A percentile compares a stretch with the other conserved stretches of the same genome.
These are phyloP conservation scores for Metarhizium sp. DNA, from an alignment of 2,329 filamentous ascomycete species.

Conservation along the genomic window DNA sequence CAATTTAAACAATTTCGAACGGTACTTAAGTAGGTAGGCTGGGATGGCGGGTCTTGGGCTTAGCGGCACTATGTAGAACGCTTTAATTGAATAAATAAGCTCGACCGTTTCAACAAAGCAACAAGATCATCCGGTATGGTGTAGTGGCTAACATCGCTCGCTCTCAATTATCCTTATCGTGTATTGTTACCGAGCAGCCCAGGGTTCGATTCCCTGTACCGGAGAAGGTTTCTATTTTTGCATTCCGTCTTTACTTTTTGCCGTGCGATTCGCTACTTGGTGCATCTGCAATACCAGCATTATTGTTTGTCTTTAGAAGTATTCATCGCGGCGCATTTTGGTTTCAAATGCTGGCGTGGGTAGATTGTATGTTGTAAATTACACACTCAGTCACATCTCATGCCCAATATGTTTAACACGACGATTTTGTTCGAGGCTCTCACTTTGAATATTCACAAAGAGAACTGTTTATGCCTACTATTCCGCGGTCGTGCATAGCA, in stretches of 20 bases:
- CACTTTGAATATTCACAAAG: neutral
- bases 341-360: too few species aligned
- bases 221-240: conserved; percentile 9
- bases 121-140: conserved; percentile 20
- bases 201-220: conserved; percentile 27
- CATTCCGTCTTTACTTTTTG: neutral
- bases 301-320: neutral
- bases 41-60: too few species aligned
- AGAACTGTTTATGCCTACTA: neutral
- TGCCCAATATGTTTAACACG: too few species aligned
- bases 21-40: too few species aligned
- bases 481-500: too few species aligned
- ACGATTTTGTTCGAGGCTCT: neutral
- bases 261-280: neutral
- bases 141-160: conserved; percentile 28
- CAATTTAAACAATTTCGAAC: neutral
- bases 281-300: neutral
- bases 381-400: too few species aligned
- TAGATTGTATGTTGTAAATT: too few species aligned
- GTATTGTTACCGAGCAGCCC: conserved; percentile 19
- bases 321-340: too few species aligned
- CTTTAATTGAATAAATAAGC: too few species aligned
- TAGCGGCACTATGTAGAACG: too few species aligned
- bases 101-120: rapidly evolving
- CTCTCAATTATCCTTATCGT: conserved; percentile 13